phyloP scores from a whole-genome alignment of 768 basidiomycete species.

The Butyriboletus loyo region DNA sequence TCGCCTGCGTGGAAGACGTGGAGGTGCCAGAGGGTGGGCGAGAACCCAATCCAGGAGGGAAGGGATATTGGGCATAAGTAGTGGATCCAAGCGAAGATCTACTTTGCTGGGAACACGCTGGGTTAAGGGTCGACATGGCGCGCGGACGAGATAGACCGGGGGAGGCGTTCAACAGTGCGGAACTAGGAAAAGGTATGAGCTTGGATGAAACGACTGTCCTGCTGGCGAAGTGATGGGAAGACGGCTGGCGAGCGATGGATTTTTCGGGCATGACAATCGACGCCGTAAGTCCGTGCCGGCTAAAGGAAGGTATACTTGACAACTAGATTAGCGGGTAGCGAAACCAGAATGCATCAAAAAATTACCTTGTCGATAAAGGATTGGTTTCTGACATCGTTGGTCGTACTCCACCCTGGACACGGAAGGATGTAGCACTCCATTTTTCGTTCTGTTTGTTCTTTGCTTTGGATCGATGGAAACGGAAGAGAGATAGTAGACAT shows the following conservation, averaged over 20 bases:
- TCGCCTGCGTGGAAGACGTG: slow-evolving; percentile 35
- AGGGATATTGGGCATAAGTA: slow-evolving; percentile 36
- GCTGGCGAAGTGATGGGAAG: slow-evolving; percentile 42
- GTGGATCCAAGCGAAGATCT: slow-evolving; percentile 33
- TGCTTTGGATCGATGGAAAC: slow-evolving; percentile 40
- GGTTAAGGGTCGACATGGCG: slow-evolving; percentile 20
- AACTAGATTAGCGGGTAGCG: not conserved
- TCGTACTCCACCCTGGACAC: slow-evolving; percentile 1
- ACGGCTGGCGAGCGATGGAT: slow-evolving; percentile 37
- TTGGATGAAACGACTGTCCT: slow-evolving; percentile 37
- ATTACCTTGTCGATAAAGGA: slow-evolving; percentile 14
- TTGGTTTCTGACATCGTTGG: slow-evolving; percentile 7
- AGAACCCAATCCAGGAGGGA: slow-evolving; percentile 6
- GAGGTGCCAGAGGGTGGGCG: slow-evolving; percentile 8
- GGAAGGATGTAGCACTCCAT: slow-evolving; percentile 42
- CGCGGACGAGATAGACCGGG: slow-evolving; percentile 14
- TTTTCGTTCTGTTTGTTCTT: slow-evolving; percentile 35
- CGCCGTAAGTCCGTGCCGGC: slow-evolving; percentile 41
- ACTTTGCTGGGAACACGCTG: slow-evolving; percentile 27
- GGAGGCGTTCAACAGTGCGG: slow-evolving; percentile 21
- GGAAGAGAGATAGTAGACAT: slow-evolving; percentile 36
- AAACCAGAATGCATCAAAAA: not conserved
- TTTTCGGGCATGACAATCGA: slow-evolving; percentile 55
- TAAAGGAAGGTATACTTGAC: slow-evolving; percentile 32
- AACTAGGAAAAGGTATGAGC: slow-evolving; percentile 41